Base-by-base conservation (phyloP, 1,284 basidiomycete genomes). In the Polyporus tsugae region DNA sequence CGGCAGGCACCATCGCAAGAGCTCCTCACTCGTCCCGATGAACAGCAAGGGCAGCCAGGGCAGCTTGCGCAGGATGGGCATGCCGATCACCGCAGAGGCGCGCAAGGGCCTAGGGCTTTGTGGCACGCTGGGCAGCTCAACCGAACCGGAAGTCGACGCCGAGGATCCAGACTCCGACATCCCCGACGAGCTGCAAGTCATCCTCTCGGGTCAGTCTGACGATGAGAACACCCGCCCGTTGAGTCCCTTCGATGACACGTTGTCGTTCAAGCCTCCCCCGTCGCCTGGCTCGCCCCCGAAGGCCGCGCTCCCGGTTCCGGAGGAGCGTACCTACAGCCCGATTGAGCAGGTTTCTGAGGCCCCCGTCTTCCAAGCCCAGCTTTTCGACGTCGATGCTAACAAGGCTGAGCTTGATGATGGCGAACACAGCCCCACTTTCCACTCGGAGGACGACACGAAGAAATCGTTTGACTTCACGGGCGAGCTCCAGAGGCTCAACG, bases 401-500 rank as follows among this genome's bases (percentile, higher is more conserved):
- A 81, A 82, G 9, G 80, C 77, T 0, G 85, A 87, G 53, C 74
- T 84, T 13, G 87, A 89, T 61, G 87, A 85, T 25, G 78, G 79
- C 61, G 64, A 70, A 15, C 64, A 55, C 60, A 68, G 63, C 19
- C 72, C 72, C 36, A 65, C 68, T 6, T 75, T 82, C 13, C 65
- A 61, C 19, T 82, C 78, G 29, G 83, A 83, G 11, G 88, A 90
- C 62, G 87, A 90, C 68, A 93, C 92, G 0, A 91, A 91, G 79
- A 89, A 87, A 74, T 93, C 91, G 1, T 96, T 96, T 72, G 94
- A 96, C 77, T 96, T 96, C 75, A 95, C 94, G 0, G 90, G 88
- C 29, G 95, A 95, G 78, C 82, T 94, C 61, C 83, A 86, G 76
- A 87, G 83, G 71, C 84, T 96, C 55, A 91, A 91, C 66, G 88